Base-by-base conservation (phyloP, 352 stramenopile species). In the Phytophthora europaea region DNA sequence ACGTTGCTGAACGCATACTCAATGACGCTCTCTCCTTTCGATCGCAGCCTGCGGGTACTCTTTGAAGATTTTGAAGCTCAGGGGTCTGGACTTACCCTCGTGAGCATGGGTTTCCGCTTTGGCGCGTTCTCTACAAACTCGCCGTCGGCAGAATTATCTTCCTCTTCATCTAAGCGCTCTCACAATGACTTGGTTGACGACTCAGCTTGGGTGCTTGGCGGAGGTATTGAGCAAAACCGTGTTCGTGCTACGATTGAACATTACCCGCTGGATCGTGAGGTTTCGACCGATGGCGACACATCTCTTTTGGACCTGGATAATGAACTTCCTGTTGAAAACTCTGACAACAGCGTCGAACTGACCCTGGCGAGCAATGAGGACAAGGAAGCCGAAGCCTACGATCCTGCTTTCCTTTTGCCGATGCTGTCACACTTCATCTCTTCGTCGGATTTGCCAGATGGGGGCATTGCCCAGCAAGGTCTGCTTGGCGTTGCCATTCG, bases 401-500 rank as follows among this genome's bases (percentile, higher is more conserved):
- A 97, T 33, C 89, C 89, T 5, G 85, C 87, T 16, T 94, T 89
- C 68, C 71, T 97, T 6, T 55, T 96, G 6, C 87, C 90, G 9
- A 90, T 95, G 84, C 68, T 97, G 15, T 76, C 89, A 31, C 81
- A 91, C 34, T 93, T 93, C 18, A 81, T 95, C n/a, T 85, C 87
- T 8, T 89, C 86, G 1, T 94, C 89, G 2, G 74, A 90, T 20
- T 73, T 95, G 12, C 67, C 83, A 0, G 84, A 94, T 31, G 63
- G 64, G 4, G 77, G 78, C 2, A 68, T 94, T 15, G 81, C 94
- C 10, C 84, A 94, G 62, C 89, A 94, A 70, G 88, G 89, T 18
- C 73, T 96, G 15, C 50, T 96, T 13, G 86, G 88, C 1, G 47
- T 94, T 31, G 87, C 88, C 0, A 72, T 97, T 55, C 89, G 90